Base-by-base conservation (phyloP, 2,329 filamentous ascomycete species). In the Beauveria sp. region DNA sequence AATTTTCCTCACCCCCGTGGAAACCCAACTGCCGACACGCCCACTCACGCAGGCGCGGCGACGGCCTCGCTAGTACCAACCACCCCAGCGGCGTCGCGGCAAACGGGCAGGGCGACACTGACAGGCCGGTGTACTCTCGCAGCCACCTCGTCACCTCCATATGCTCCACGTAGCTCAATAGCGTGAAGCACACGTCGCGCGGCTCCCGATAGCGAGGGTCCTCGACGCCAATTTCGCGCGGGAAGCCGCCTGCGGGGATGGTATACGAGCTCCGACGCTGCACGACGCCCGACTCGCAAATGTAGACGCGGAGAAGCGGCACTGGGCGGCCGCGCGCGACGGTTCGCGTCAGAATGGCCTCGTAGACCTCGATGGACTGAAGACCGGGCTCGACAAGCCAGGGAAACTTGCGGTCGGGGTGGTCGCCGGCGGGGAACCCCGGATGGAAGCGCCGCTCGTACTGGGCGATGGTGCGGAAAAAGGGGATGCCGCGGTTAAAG, bases 151-250 rank as follows among this genome's bases (percentile, higher is more conserved):
- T 1, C n/a, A 55, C 22, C 8, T 24, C 38, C 6, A 6, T 16
- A 26, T 43, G 18, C 53, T 56, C 53, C 16, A 0, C 9, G 9
- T 14, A 8, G 16, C 40, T 31, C 40, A 56, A 12, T 18, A 56
- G 53, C 24, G 53, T 56, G 42, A 45, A 56, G 53, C 53, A 56
- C 24, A 56, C 53, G 24, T 56, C 53, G 16, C 40, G 52, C 40
- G 16, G 24, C 14, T 5, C 18, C 10, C 53, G 18, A 9, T 6
- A 5, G 2, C 26, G 42, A 6, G 18, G 42, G 40, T 46, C 40
- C 8, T 9, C 26, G 3, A 34, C 1, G 10, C 31, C 31, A 1
- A 10, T 12, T 1, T 34, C 5, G 7, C 31, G 50, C n/a, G 2
- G 26, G 3, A 8, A 22, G 10, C 3, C 18, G 3, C 18, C 18